These are phyloP conservation scores for Candida sphagnicola DNA, from an alignment of 805 yeast species.

Conservation along the genomic window DNA sequence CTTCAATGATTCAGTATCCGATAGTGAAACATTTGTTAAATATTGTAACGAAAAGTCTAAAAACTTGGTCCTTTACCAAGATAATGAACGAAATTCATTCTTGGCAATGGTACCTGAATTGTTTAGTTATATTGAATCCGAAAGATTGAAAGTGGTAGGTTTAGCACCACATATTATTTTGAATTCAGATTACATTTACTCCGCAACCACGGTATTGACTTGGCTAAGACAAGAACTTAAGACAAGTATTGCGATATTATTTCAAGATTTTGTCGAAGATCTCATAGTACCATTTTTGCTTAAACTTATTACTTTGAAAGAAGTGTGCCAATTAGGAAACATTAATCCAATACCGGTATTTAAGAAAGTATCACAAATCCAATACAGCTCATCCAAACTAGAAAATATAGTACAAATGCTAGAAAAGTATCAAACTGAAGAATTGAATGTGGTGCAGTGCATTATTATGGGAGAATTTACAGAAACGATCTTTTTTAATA, in stretches of 20 bases:
- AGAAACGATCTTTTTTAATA: conserved; percentile 68
- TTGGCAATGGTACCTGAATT: conserved; percentile 35
- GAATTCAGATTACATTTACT: conserved; percentile 57
- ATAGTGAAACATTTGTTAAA: conserved; percentile 35
- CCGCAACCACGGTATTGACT: conserved; percentile 59
- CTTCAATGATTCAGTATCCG: conserved; percentile 38
- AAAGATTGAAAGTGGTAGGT: conserved; percentile 32
- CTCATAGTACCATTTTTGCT: conserved; percentile 68
- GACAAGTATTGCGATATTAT: conserved; percentile 49
- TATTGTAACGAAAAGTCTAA: conserved; percentile 24
- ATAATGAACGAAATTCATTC: conserved; percentile 19
- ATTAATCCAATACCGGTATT: conserved; percentile 50
- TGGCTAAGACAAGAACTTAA: conserved; percentile 54
- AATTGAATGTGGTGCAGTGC: conserved; percentile 46
- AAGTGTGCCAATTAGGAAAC: conserved; percentile 70
- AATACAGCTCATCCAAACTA: conserved; percentile 19
- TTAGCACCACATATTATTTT: conserved; percentile 53
- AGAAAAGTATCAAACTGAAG: conserved; percentile 26
- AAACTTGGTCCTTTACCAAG: conserved; percentile 31
- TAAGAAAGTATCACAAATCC: conserved; percentile 42
- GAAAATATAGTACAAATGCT: conserved; percentile 34
- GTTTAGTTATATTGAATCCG: conserved; percentile 42
- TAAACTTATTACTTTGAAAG: conserved; percentile 62
- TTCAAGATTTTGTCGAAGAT: conserved; percentile 46
- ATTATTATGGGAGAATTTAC: conserved; percentile 63